Base-by-base conservation (phyloP, 345 rosid species). In the Eucalyptus microcorys region DNA sequence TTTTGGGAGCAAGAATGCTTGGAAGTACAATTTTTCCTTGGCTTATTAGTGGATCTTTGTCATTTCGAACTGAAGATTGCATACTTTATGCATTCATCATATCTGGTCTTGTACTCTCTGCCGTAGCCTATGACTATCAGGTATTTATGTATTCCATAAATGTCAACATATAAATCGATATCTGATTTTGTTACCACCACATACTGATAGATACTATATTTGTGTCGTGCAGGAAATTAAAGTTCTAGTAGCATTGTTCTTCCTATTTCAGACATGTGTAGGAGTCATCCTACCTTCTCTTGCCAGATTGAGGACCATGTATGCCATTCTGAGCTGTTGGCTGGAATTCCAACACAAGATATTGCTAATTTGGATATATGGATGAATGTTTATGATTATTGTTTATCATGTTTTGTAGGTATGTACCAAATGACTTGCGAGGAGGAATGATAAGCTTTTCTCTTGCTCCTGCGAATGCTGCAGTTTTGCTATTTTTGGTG, bases 391-490 rank as follows among this genome's bases (percentile, higher is more conserved):
- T 45, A 47, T 49, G 57, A 48, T 86, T 71, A 26, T 27, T 81
- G 27, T 19, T n/a, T 52, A 86, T 89, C 37, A 87, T 48, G 57
- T 89, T 66, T 88, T 68, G 40, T 88, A 98, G 99, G 96, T 95
- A 95, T 93, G 98, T 98, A 22, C 99, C 98, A 49, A 95, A 94
- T 92, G 97, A 97, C 89, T 90, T 96, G 93, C 98, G 99, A 91
- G 99, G 98, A 89, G 99, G 99, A 91, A 97, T 96, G 99, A 94
- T 98, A 66, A 93, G 96, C 91, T 92, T 97, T 87, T 97, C 99
- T 91, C 93, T 95, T 61, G 96, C 96, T 53, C 97, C 98, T 88
- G 96, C 98, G 76, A 95, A 97, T 94, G 97, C 94, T 37, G 94
- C 95, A 81, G 87, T 95, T 76, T 91, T 97, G 79, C 92, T 95